phyloP scores from a whole-genome alignment of 2,329 filamentous ascomycete genomes.

The Pyrenophora teres region DNA sequence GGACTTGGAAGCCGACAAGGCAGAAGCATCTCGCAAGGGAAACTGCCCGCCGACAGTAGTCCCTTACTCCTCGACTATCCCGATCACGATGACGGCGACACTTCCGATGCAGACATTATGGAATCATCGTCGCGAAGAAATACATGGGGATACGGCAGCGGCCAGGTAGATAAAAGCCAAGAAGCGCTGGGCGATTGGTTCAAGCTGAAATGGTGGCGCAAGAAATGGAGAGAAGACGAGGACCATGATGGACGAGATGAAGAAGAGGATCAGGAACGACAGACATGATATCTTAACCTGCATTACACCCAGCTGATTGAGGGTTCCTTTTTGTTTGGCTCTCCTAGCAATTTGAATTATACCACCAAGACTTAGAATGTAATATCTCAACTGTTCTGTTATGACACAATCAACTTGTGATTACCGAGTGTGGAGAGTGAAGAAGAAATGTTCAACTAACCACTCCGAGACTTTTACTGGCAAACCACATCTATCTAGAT shows the following conservation, averaged over 20 bases:
- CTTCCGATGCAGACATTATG: slow-evolving; percentile 35
- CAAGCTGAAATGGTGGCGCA: slow-evolving; percentile 47
- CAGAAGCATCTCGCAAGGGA: slow-evolving; percentile 37
- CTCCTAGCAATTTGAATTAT: slow-evolving; percentile 11
- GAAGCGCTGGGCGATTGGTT: slow-evolving; percentile 44
- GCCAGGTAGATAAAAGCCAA: slow-evolving; percentile 24
- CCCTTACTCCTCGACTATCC: slow-evolving; percentile 31
- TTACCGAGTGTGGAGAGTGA: too few species aligned
- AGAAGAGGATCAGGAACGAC: slow-evolving; percentile 13
- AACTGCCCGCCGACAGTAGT: slow-evolving; percentile 30
- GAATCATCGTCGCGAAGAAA: slow-evolving; percentile 26
- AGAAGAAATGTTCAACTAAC: too few species aligned
- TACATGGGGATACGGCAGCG: slow-evolving; percentile 33
- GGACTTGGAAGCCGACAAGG: slow-evolving; percentile 27
- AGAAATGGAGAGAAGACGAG: slow-evolving; percentile 37
- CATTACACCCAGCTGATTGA: neutral
- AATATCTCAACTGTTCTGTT: neutral
- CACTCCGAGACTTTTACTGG: too few species aligned
- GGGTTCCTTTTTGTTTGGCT: neutral
- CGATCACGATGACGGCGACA: slow-evolving; percentile 36
- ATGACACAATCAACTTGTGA: too few species aligned
- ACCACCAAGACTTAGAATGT: slow-evolving; percentile 2
- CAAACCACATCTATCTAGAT: too few species aligned
- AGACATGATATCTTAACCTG: slow-evolving; percentile 16
- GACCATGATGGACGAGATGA: slow-evolving; percentile 16